phyloP scores from a whole-genome alignment of 2,329 filamentous ascomycete species.

The Microdochium paspali region DNA sequence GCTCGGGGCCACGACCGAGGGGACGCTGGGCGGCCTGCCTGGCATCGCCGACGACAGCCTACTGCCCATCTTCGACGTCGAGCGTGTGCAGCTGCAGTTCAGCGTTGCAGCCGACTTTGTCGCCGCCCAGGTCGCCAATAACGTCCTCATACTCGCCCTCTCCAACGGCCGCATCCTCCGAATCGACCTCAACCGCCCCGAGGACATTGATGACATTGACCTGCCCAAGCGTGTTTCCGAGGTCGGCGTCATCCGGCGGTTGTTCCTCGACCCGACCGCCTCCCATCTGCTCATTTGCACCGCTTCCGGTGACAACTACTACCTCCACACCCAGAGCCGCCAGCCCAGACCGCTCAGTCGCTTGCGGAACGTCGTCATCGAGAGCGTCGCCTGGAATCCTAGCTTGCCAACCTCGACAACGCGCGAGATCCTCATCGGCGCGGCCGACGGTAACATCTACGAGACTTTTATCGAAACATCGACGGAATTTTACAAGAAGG shows the following conservation, averaged over 20 bases:
- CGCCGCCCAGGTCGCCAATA: slow-evolving; percentile 92
- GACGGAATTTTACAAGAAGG: slow-evolving; percentile 88
- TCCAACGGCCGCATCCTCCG: slow-evolving; percentile 87
- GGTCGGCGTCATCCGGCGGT: slow-evolving; percentile 82
- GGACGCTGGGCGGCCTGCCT: slow-evolving; percentile 42
- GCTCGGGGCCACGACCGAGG: slow-evolving; percentile 58
- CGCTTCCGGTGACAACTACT: slow-evolving; percentile 89
- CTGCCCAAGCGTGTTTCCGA: slow-evolving; percentile 89
- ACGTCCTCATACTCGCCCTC: slow-evolving; percentile 85
- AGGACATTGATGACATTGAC: slow-evolving; percentile 97
- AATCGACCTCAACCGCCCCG: slow-evolving; percentile 87
- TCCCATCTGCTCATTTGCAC: slow-evolving; percentile 91
- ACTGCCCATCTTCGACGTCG: slow-evolving; percentile 88
- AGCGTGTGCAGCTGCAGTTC: slow-evolving; percentile 88
- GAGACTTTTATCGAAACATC: slow-evolving; percentile 92
- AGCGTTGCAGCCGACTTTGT: slow-evolving; percentile 92
- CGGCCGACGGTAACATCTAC: slow-evolving; percentile 90
- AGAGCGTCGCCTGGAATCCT: slow-evolving; percentile 91
- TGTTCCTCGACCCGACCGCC: slow-evolving; percentile 96
- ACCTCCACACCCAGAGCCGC: slow-evolving; percentile 90
- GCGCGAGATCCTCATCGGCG: slow-evolving; percentile 83
- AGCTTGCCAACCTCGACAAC: slow-evolving; percentile 88
- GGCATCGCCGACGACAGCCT: slow-evolving; percentile 38
- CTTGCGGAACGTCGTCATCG: slow-evolving; percentile 77
- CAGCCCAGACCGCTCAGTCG: slow-evolving; percentile 74